phyloP scores from a whole-genome alignment of 495 filamentous ascomycete genomes.

The Rhizodiscina lignyota region DNA sequence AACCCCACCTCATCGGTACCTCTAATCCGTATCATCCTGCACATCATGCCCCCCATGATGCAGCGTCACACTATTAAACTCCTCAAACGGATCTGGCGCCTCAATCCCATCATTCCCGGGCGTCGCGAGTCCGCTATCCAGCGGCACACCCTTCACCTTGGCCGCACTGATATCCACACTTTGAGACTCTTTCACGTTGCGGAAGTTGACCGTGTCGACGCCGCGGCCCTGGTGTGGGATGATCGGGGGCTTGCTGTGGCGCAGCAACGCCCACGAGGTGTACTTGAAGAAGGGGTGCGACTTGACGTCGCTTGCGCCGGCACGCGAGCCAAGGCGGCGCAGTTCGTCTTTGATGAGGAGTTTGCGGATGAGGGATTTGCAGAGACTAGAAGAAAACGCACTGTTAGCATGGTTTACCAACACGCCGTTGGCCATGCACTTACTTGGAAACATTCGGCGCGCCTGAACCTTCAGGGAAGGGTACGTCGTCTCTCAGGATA shows the following conservation, averaged over 20 bases:
- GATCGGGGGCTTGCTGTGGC: conserved; percentile 98
- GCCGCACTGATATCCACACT: conserved; percentile 79
- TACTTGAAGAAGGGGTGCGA: conserved; percentile 88
- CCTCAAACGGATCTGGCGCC: conserved; percentile 85
- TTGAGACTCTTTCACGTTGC: conserved; percentile 92
- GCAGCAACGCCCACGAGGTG: conserved; percentile 91
- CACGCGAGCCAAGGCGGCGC: conserved; percentile 81
- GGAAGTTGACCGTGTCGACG: conserved; percentile 89
- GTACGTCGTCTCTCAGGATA: conserved; percentile 85
- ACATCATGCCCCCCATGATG: conserved; percentile 86
- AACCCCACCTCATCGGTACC: not conserved
- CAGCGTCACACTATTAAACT: conserved; percentile 96
- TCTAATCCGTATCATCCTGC: conserved; percentile 1
- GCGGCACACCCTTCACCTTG: conserved; percentile 48
- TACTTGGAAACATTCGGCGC: conserved; percentile 81
- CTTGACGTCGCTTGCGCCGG: conserved; percentile 94
- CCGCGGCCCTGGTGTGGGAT: conserved; percentile 83
- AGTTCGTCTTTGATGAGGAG: conserved; percentile 96
- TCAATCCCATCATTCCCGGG: conserved; percentile 74
- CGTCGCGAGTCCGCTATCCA: conserved; percentile 72
- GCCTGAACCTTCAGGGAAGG: conserved; percentile 78
- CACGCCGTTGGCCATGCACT: conserved; percentile 19
- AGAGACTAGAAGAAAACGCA: conserved; percentile 50
- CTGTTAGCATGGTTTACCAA: conserved; percentile 8
- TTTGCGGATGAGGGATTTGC: conserved; percentile 94